These are phyloP conservation scores for Pichia phayaonensis DNA, from an alignment of 805 yeast genomes.

Conservation along the genomic window DNA sequence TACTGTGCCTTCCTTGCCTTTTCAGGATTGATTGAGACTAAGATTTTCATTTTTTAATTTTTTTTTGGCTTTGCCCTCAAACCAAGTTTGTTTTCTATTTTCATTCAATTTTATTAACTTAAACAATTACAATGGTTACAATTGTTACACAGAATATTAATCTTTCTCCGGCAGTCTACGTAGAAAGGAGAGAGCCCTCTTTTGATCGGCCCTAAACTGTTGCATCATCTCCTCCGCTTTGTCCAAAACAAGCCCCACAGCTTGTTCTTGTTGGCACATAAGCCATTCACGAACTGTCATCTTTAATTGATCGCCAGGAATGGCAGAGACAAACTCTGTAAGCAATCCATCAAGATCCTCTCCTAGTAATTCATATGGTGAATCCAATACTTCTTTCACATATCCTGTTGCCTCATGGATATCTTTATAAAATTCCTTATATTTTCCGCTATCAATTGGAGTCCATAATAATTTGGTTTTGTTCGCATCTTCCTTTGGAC, in stretches of 20 bases:
- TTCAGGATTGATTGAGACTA: background rate
- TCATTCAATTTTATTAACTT: too few species aligned
- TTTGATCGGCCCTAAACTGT: slow-evolving; percentile 41
- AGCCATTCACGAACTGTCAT: slow-evolving; percentile 74
- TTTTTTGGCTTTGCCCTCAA: background rate
- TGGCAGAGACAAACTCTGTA: slow-evolving; percentile 53
- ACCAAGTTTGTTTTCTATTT: background rate
- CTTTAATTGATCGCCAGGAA: slow-evolving; percentile 62
- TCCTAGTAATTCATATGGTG: slow-evolving; percentile 33
- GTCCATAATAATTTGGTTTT: slow-evolving; percentile 17
- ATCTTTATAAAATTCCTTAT: slow-evolving; percentile 23
- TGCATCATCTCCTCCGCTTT: slow-evolving; percentile 41
- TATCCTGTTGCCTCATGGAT: slow-evolving; percentile 26
- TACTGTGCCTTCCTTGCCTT: background rate
- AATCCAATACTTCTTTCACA: slow-evolving; percentile 22
- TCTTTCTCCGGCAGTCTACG: slow-evolving; percentile 29
- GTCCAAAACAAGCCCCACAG: slow-evolving; percentile 39
- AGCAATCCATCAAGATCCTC: slow-evolving; percentile 63
- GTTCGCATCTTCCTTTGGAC: background rate
- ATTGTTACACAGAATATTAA: background rate
- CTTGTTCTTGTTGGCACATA: slow-evolving; percentile 43
- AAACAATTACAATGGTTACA: too few species aligned
- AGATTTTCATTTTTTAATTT: background rate
- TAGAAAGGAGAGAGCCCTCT: slow-evolving; percentile 39
- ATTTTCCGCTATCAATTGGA: slow-evolving; percentile 23